These are phyloP conservation scores for Exophiala xenobiotica DNA, from an alignment of 2,329 filamentous ascomycete genomes.

Conservation along the genomic window DNA sequence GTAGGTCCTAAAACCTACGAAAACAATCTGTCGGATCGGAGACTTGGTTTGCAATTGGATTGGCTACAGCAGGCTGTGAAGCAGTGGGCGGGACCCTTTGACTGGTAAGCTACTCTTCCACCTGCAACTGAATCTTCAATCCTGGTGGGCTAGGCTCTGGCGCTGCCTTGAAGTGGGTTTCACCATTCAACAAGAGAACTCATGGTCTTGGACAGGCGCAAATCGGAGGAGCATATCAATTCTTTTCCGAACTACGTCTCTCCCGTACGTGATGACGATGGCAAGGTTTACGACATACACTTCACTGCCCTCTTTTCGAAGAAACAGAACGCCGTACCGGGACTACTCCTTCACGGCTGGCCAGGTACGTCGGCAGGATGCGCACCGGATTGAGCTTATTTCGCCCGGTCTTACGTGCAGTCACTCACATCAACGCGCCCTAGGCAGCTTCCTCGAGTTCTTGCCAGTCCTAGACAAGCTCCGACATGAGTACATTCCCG, in stretches of 20 bases:
- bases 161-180: no score
- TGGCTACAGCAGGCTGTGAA: background rate
- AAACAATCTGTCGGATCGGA: background rate
- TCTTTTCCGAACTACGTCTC: constrained; percentile 51
- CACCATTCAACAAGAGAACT: no score
- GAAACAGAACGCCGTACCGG: constrained; percentile 50
- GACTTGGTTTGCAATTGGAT: background rate
- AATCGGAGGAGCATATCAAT: constrained; percentile 45
- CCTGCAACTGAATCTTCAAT: background rate
- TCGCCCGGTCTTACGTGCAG: no score
- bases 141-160: no score
- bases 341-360: constrained; percentile 58
- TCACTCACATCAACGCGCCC: no score
- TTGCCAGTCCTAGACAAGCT: constrained; percentile 52
- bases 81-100: background rate
- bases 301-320: constrained; percentile 57
- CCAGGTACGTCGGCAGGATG: no score
- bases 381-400: no score
- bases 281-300: constrained; percentile 45
- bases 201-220: no score
- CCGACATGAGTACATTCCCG: constrained; percentile 48
- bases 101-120: background rate
- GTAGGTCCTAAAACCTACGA: background rate
- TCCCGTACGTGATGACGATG: constrained; percentile 38
- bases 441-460: constrained; percentile 55